Conservation (phyloP, 768 basidiomycete species). For the Termitomyces heimii region DNA sequence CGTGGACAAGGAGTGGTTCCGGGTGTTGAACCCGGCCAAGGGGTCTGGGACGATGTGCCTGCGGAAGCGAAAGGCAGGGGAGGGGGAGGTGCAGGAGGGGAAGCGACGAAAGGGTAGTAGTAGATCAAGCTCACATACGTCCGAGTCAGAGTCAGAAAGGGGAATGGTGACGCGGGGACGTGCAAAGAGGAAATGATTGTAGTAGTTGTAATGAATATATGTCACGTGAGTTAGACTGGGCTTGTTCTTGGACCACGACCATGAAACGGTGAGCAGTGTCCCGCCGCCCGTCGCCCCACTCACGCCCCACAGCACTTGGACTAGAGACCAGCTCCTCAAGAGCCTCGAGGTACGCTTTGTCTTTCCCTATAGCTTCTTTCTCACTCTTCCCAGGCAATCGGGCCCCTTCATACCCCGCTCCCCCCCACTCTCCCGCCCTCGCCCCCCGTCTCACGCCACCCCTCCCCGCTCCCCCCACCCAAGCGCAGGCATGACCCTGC, state of each 20-base stretch:
- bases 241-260: conserved; percentile 41
- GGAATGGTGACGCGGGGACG: conserved; percentile 35
- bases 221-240: conserved; percentile 17
- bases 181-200: too few species aligned
- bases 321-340: conserved; percentile 42
- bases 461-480: conserved; percentile 35
- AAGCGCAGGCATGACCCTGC: conserved; percentile 43
- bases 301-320: conserved; percentile 36
- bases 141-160: too few species aligned
- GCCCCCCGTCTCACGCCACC: conserved; percentile 43
- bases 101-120: too few species aligned
- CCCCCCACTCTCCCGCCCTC: conserved; percentile 46
- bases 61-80: conserved; percentile 27
- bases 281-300: conserved; percentile 11
- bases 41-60: conserved; percentile 22
- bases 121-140: too few species aligned
- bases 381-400: conserved; percentile 30
- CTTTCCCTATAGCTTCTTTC: conserved; percentile 2
- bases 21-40: conserved; percentile 25
- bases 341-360: conserved; percentile 35
- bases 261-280: conserved; percentile 25
- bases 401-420: conserved; percentile 32
- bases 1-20: conserved; percentile 27
- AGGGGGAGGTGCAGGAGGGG: conserved; percentile 12
- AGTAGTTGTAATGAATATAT: too few species aligned